Evolutionary conservation across 169 alveolate genomes (phyloP).

Genomic region (Plasmodium gaboni): DNA sequence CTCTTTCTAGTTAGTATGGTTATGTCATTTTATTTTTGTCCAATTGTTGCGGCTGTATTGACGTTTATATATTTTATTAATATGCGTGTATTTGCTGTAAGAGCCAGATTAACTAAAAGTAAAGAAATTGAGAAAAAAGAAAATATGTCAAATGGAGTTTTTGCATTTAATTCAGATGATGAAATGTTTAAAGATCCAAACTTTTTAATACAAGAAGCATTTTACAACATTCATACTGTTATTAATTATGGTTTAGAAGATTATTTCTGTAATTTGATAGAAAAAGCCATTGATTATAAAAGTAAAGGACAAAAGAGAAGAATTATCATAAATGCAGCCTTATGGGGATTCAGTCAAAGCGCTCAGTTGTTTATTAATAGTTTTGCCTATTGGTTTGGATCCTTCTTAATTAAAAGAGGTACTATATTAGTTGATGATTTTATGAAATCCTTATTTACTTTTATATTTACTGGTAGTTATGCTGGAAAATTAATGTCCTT

Average conservation of each 20-base stretch:
- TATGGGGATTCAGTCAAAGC: slow-evolving; percentile 75
- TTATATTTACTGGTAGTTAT: slow-evolving; percentile 72
- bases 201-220: slow-evolving; percentile 69
- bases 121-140: slow-evolving; percentile 22
- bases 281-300: slow-evolving; percentile 40
- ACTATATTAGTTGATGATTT: slow-evolving; percentile 47
- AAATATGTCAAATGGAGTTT: background rate
- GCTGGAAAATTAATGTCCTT: slow-evolving; percentile 74
- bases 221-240: slow-evolving; percentile 58
- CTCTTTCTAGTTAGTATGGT: slow-evolving; percentile 46
- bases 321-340: slow-evolving; percentile 22
- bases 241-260: slow-evolving; percentile 67
- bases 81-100: slow-evolving; percentile 40
- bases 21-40: slow-evolving; percentile 72
- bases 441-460: slow-evolving; percentile 65
- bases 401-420: slow-evolving; percentile 37
- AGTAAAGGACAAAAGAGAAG: slow-evolving; percentile 23
- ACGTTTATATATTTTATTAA: slow-evolving; percentile 34
- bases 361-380: slow-evolving; percentile 55
- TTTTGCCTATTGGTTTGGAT: slow-evolving; percentile 75
- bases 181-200: slow-evolving; percentile 62
- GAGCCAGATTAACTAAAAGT: slow-evolving; percentile 20
- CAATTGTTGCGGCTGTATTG: slow-evolving; percentile 57
- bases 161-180: slow-evolving; percentile 42
- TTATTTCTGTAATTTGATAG: slow-evolving; percentile 43